Conservation (phyloP, 176 grass and related monocot genomes). For the Poa pratensis region DNA sequence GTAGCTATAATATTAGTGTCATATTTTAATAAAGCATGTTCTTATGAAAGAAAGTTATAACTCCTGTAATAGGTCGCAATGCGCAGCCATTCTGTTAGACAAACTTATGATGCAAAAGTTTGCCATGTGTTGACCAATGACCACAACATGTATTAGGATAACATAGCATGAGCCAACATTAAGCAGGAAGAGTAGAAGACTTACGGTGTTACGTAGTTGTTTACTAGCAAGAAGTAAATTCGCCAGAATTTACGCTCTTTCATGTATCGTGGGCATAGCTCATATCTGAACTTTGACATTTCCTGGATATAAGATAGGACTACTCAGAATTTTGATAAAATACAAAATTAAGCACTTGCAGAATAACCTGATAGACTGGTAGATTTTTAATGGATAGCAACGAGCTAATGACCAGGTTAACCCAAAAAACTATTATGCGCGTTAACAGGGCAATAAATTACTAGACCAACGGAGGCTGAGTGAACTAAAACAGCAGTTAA, state of each 20-base stretch:
- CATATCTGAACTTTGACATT: conserved; percentile 99
- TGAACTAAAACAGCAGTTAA: background rate
- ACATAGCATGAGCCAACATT: conserved; percentile 21
- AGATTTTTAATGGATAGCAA: background rate
- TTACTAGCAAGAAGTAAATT: conserved; percentile 90
- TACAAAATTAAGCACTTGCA: background rate
- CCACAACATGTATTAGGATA: background rate
- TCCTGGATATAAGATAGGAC: conserved; percentile 63
- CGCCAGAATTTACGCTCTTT: conserved; percentile 99
- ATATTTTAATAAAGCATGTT: background rate
- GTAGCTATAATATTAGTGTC: background rate
- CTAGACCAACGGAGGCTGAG: background rate
- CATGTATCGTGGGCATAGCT: conserved; percentile 96
- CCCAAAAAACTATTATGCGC: background rate
- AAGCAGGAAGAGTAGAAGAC: conserved; percentile 46
- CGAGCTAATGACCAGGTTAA: background rate
- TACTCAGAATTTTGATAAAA: background rate
- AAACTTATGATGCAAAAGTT: conserved; percentile 16
- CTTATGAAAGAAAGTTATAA: background rate
- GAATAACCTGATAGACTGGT: background rate
- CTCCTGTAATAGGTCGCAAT: background rate
- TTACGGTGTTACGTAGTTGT: conserved; percentile 79
- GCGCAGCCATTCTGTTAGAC: background rate
- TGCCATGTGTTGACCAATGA: conserved; percentile 9
- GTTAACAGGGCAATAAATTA: conserved; percentile 1